Percentiles rank a stretch among this genome's conserved stretches.
phyloP scores from a whole-genome alignment of 129 eudicot genomes.

The Flaveria ramosissima region DNA sequence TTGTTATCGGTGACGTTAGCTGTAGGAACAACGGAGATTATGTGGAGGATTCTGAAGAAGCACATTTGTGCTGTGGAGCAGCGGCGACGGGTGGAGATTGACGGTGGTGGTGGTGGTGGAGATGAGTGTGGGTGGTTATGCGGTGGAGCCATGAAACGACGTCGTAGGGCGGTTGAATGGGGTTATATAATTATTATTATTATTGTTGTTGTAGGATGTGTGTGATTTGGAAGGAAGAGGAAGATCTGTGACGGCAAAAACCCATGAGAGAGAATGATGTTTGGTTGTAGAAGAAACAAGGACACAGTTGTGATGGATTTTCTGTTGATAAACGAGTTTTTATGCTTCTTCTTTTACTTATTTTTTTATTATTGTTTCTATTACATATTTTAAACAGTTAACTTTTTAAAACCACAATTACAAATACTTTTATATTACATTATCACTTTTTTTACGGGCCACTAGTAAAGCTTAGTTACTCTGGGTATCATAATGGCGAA shows the following conservation, averaged over 20 bases:
- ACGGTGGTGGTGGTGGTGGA: neutral
- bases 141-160: slow-evolving; percentile 43
- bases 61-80: slow-evolving; percentile 55
- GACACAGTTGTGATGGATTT: slow-evolving; percentile 25
- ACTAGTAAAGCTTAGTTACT: too few species aligned
- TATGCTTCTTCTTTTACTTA: neutral
- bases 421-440: too few species aligned
- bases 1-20: slow-evolving; percentile 18
- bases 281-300: slow-evolving; percentile 13
- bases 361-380: too few species aligned
- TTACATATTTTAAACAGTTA: too few species aligned
- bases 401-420: too few species aligned
- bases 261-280: slow-evolving; percentile 7
- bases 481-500: too few species aligned
- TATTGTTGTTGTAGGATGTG: slow-evolving; percentile 11
- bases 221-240: slow-evolving; percentile 14
- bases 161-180: slow-evolving; percentile 30
- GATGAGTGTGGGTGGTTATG: slow-evolving; percentile 6
- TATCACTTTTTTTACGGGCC: too few species aligned
- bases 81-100: slow-evolving; percentile 33
- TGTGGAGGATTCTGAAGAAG: slow-evolving; percentile 48
- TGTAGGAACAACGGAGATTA: slow-evolving; percentile 38
- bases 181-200: too few species aligned
- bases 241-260: slow-evolving; percentile 38
- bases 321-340: slow-evolving; percentile 24